Base-by-base conservation (phyloP, 164 flowering plant species). In the Piper betle region DNA sequence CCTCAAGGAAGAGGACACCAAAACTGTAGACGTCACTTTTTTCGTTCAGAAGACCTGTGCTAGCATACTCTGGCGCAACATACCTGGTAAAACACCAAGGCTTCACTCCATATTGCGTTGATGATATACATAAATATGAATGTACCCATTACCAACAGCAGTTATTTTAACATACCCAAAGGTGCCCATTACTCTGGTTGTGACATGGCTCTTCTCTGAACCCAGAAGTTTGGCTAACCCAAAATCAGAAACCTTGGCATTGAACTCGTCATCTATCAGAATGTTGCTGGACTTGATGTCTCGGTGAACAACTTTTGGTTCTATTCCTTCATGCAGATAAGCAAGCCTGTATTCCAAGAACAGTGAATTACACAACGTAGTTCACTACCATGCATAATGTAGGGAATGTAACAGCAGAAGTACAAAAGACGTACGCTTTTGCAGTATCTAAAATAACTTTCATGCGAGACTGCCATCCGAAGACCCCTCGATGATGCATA, bases 11-110 rank as follows among this genome's bases (percentile, higher is more conserved):
- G 37, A 80, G 73, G 46, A 80, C 77, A 11, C 84, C 84, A 67
- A 78, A 80, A 71, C 84, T 78, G 66, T 80, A 80, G 52, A 77
- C 61, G 61, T 81, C 84, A 56, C 81, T 81, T 62, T 77, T 77
- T 67, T 80, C 84, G 61, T 72, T 80, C 37, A 80, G 57, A 56
- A 78, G 43, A 25, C 81, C 81, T 15, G 80, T 72, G 37, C 77
- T 81, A 41, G 84, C 84, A 72, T 81, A 81, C 69, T 81, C 84
- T 52, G 84, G 84, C 18, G 84, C 84, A 20, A 80, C 84, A 69
- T 80, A 80, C 39, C 84, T 81, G 73, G 56, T 67, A 57, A 58
- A 19, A 68, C 53, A 69, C 10, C 10, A 46, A 46, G 50, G 50
- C 15, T 46, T 46, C 50, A 46, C 11, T 12, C 50, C 50, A 46